Base-by-base conservation (phyloP, 371 early-diverging fungal species). In the Parasitella parasitica region DNA sequence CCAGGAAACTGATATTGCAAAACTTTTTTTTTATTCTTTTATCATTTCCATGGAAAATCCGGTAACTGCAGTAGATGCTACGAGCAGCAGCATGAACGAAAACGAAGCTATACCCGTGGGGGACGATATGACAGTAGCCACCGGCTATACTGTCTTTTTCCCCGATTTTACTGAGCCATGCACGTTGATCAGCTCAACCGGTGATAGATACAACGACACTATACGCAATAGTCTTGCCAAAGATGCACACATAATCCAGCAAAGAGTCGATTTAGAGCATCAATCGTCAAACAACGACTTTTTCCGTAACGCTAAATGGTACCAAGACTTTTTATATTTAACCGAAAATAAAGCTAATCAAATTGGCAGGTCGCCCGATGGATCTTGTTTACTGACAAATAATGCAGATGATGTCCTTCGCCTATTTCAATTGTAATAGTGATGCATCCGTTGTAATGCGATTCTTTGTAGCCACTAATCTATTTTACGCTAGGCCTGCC, bases 311-410 rank as follows among this genome's bases (percentile, higher is more conserved):
- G 64, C 43, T 2, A 75, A 80, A 69, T 80, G 81, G 80, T 73
- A 67, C 22, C 4, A 16, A 1, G 20, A 20, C 3, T 2, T 13
- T 6, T 7, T 18, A 8, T 20, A 4, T 41, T 20, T 6, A 20
- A n/a, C n/a, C 41, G 16, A 9, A 41, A 41, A 41, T 18, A 26
- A 41, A 3, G 2, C 13, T 35, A 9, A 32, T 49, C 41, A 0
- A 28, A 15, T 16, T 24, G 27, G 46, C 62, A 86, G 86, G 86
- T 85, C 88, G 7, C 90, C 90, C 4, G 90, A 89, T 67, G 90
- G 90, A 30, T 67, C 79, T 1, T 88, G 83, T 61, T 36, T 88
- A 1, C 60, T 90, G 50, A 76, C 83, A 6, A 86, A 81, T 59
- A 82, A 84, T 6, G 86, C 85, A 61, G 90, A 90, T 61, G 78